Evolutionary conservation across 805 yeast species (phyloP), one percentile per base, ranked within the genome.

Genomic region (Kluyveromyces wickerhamii): DNA sequence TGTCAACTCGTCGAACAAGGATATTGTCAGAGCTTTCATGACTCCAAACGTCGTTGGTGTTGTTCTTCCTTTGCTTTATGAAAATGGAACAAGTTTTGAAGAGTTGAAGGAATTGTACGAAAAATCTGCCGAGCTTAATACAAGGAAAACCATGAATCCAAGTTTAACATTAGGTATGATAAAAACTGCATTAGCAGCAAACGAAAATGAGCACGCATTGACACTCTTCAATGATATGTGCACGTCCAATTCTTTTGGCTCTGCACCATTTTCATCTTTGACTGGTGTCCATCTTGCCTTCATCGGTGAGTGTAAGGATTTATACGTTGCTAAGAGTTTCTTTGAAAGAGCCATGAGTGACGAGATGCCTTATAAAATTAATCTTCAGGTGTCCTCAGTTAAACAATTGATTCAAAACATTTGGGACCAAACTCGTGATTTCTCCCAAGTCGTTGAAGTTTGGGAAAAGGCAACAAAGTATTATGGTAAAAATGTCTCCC

Each of bases 281-380:
- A 71, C 80, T 21, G 83, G 79, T 58, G 78, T 84, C 30, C 94
- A 84, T 62, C 66, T 82, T 41, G 68, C 79, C 3, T 84, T 84
- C 48, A 79, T 84, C 51, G 92, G 94, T 29, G 75, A 73, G 44
- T 79, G 86, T 56, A 74, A 72, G 51, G 87, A 84, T 51, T 66
- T 81, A 36, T 65, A 65, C 27, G 77, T 84, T 29, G 84, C 94
- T 4, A 74, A 73, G 50, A 71, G 75, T 26, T 84, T 84, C 49
- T 83, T 79, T 55, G 77, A 76, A 46, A 81, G 79, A 54, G 89
- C 85, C 3, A 65, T 82, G 33, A 66, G 70, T 41, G 71, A 68
- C 45, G 77, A 75, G 42, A 76, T 81, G 69, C 94, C 94, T 12
- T 84, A 84, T 52, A 62, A 65, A 37, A 76, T 83, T 19, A 73